These are phyloP conservation scores for Pseudocercospora fuligena DNA, from an alignment of 2,329 filamentous ascomycete genomes.

Conservation along the genomic window DNA sequence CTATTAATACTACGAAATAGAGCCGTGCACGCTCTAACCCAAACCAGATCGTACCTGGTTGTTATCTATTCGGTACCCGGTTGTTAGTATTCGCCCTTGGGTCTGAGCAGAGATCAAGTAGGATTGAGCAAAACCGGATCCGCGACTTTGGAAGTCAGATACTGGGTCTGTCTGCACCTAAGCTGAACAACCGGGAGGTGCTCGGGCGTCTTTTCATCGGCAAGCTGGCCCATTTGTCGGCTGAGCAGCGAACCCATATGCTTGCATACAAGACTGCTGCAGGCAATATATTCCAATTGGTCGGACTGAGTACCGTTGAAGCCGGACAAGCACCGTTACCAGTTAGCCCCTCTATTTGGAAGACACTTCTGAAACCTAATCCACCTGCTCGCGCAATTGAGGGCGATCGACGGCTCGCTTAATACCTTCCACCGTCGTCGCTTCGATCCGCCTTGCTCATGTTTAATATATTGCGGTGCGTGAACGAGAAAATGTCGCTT, in stretches of 20 bases:
- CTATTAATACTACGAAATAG: no score
- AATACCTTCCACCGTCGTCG: background rate
- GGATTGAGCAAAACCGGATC: background rate
- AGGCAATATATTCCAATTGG: background rate
- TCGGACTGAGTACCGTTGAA: background rate
- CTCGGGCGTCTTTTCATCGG: background rate
- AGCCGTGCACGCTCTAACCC: no score
- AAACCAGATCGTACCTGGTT: background rate
- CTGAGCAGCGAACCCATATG: background rate
- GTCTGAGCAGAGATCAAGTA: constrained; percentile 1
- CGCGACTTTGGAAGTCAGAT: background rate
- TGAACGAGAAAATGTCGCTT: background rate
- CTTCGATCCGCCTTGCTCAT: background rate
- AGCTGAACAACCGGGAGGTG: background rate
- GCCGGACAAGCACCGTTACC: background rate
- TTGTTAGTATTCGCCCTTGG: no score
- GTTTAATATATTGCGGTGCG: background rate
- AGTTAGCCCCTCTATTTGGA: background rate
- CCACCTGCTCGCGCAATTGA: constrained; percentile 3
- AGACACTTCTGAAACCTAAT: background rate
- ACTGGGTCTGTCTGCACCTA: background rate
- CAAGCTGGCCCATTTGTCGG: constrained; percentile 5
- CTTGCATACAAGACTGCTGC: background rate
- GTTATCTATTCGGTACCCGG: no score
- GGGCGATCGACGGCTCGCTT: constrained; percentile 3